Evolutionary conservation across 768 basidiomycete genomes (phyloP), one percentile per base, ranked within the genome.

Genomic region (Leccinum ochraceum): DNA sequence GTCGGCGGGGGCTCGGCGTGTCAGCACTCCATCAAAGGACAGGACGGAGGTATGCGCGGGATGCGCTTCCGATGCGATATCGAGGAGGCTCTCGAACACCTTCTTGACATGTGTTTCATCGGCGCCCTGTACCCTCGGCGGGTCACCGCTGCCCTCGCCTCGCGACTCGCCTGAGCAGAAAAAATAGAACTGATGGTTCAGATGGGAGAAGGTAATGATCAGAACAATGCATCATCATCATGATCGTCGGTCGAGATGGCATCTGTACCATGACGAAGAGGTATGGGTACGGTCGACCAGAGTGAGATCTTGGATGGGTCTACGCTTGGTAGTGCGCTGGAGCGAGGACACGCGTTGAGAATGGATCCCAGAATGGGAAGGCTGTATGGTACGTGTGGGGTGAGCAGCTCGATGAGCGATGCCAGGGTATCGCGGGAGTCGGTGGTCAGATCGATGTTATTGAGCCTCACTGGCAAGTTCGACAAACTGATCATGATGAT

Each of bases 201-300:
- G 28, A 28, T 28, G 28, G 28, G 64, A 68, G 42, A 63, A 65
- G 17, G 34, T 14, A n/a, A 63, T n/a, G n/a, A 70, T 52, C 9
- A 73, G 56, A 67, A 73, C 30, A 65, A 51, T 22, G 11, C 26
- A 5, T 63, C 26, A 5, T 66, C 52, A 17, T n/a, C 32, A 37
- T 17, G 37, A 39, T 39, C 17, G 17, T 54, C 6, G 13, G 48
- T 46, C 3, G 49, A 34, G 42, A 36, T 52, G 39, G 48, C n/a
- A 39, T 48, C 28, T 2, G 32, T 14, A 54, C 20, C 30, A 14
- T 42, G 17, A 42, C 17, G 39, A 42, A n/a, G 39, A 42, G 39
- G 39, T 42, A 63, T 32, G 24, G 60, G 66, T 51, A 54, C 42
- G 34, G 69, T 66, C 3, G 69, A 68, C 69, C 70, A 67, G 39